These are phyloP conservation scores for Candida wancherniae DNA, from an alignment of 805 yeast species.

Conservation along the genomic window DNA sequence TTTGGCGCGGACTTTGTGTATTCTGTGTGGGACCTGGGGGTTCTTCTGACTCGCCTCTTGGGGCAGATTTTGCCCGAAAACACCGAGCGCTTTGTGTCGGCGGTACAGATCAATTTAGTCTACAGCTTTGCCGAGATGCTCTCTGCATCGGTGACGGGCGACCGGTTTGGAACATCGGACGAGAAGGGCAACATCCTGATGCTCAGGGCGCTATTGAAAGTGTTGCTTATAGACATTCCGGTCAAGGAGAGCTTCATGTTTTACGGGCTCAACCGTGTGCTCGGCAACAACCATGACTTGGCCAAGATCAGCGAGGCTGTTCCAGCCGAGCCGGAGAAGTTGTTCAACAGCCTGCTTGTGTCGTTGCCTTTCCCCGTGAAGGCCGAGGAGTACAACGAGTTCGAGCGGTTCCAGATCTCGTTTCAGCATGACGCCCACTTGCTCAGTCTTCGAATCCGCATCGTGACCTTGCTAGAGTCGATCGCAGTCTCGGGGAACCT, in stretches of 20 bases:
- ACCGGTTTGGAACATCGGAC: slow-evolving; percentile 6
- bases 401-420: slow-evolving; percentile 14
- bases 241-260: slow-evolving; percentile 38
- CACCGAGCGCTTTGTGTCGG: slow-evolving; percentile 37
- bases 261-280: slow-evolving; percentile 49
- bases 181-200: slow-evolving; percentile 4
- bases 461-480: slow-evolving; percentile 48
- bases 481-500: slow-evolving; percentile 27
- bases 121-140: slow-evolving; percentile 51
- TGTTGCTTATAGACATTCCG: slow-evolving; percentile 40
- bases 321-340: slow-evolving; percentile 20
- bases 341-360: slow-evolving; percentile 6
- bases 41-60: slow-evolving; percentile 28
- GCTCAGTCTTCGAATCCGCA: slow-evolving; percentile 39
- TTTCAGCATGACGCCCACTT: slow-evolving; percentile 41
- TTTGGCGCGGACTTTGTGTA: slow-evolving; percentile 19
- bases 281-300: slow-evolving; percentile 49
- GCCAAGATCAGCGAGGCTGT: slow-evolving; percentile 39
- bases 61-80: slow-evolving; percentile 44
- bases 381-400: slow-evolving; percentile 1
- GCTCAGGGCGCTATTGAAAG: slow-evolving; percentile 29
- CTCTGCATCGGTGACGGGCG: slow-evolving; percentile 32
- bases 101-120: slow-evolving; percentile 45
- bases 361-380: slow-evolving; percentile 13
- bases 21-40: slow-evolving; percentile 25